These are phyloP conservation scores for Aspergillus fischeri DNA, from an alignment of 2,329 filamentous ascomycete genomes.

Conservation along the genomic window DNA sequence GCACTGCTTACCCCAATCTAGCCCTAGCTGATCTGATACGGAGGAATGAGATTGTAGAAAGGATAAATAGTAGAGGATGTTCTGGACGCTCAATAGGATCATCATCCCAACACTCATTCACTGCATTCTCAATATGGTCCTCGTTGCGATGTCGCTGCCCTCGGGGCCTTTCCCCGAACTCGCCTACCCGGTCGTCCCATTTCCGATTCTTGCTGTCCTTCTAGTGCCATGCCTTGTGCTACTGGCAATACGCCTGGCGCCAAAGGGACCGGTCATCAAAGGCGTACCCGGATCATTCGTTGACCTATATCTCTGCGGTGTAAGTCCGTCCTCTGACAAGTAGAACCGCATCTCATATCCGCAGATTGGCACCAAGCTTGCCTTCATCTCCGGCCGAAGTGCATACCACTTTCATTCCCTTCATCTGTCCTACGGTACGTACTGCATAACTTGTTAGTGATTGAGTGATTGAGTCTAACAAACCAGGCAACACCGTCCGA, in stretches of 20 bases:
- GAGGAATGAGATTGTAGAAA: not conserved
- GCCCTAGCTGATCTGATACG: not conserved
- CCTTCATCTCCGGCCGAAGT: constrained; percentile 18
- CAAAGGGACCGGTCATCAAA: constrained; percentile 16
- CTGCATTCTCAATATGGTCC: not conserved
- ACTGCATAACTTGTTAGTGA: not conserved
- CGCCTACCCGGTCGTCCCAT: constrained; percentile 3
- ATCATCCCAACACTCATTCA: not conserved
- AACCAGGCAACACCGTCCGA: constrained; percentile 16
- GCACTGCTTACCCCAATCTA: not conserved
- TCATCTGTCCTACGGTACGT: constrained; percentile 16
- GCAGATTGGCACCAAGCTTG: constrained; percentile 18
- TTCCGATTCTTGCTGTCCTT: constrained; percentile 7
- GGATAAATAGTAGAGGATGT: not conserved
- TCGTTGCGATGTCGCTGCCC: constrained; percentile 8
- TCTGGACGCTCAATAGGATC: not conserved
- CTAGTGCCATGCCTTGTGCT: constrained; percentile 14
- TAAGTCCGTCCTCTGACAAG: constrained; percentile 2
- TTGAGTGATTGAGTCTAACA: not conserved
- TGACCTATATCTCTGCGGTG: constrained; percentile 16
- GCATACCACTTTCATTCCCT: constrained; percentile 17
- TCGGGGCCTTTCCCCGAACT: constrained; percentile 2
- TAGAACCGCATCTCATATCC: not conserved
- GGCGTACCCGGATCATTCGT: constrained; percentile 13
- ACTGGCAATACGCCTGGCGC: constrained; percentile 11